Evolutionary conservation across 257 asterid genomes (phyloP), one percentile per base, ranked within the genome.

Genomic region (Lavandula angustifolia): DNA sequence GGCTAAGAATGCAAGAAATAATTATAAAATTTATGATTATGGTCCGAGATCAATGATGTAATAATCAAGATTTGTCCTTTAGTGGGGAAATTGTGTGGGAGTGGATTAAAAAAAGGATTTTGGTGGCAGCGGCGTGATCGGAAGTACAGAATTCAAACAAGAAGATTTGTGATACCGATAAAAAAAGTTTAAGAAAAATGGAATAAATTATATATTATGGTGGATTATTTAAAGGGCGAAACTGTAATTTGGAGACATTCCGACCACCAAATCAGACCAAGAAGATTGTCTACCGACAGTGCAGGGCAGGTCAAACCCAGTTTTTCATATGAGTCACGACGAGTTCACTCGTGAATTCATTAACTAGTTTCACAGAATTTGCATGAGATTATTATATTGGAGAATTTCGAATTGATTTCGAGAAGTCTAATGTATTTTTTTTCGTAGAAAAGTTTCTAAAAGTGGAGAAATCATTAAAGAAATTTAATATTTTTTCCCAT

Each of bases 251-350:
- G 5, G 14, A 1, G 71, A 78, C 86, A 86, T 54, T 60, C 89
- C 86, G 87, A 83, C 83, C 76, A 80, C 72, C 63, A 32, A 77
- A 81, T 81, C 87, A 69, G 80, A 74, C 80, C 62, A 55, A 53
- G 68, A 35, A 69, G 82, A 74, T 84, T 71, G 70, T 65, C 74
- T 54, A 76, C 95, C 90, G 91, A 84, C 87, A 81, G 54, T 57
- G 35, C 32, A 65, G 31, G 63, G 52, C 59, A 67, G 70, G 84
- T 80, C 87, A 85, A 81, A 83, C 74, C n/a, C 13, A 14, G 13
- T 11, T n/a, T 50, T 60, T 27, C 46, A 27, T 48, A 69, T 52
- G 66, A 67, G 54, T 66, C 62, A 72, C 80, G 65, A 72, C 80
- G 65, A 68, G 75, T 72, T 75, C 67, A 63, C 70, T 71, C 59